Percentiles rank a stretch among this genome's conserved stretches.
Conservation (phyloP, 305 asterid genomes). For the Solanum hybrid region DNA sequence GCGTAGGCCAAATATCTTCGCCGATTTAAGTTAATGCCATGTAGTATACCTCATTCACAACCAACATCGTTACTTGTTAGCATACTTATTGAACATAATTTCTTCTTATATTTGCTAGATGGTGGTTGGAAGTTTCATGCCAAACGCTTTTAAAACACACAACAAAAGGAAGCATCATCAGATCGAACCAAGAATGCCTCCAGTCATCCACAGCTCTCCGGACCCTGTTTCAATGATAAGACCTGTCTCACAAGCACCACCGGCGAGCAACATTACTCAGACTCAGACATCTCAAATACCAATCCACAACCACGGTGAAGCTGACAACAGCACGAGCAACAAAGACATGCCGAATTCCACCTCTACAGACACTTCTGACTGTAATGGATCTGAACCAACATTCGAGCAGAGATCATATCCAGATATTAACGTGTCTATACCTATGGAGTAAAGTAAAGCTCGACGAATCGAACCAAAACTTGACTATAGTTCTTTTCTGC, state of each 20-base stretch:
- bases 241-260: constrained; percentile 56
- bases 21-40: not conserved
- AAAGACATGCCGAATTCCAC: constrained; percentile 42
- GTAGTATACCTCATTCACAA: not conserved
- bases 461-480: not conserved
- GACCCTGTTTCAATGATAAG: constrained; percentile 39
- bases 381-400: constrained; percentile 46
- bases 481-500: not conserved
- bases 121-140: constrained; percentile 75
- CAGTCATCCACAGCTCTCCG: constrained; percentile 25
- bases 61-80: not conserved
- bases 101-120: constrained; percentile 28
- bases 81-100: not conserved
- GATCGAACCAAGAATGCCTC: constrained; percentile 25
- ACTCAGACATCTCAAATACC: constrained; percentile 28
- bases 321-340: constrained; percentile 31
- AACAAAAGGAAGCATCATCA: constrained; percentile 33
- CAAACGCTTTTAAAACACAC: constrained; percentile 32
- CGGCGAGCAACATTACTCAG: constrained; percentile 23
- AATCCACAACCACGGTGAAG: constrained; percentile 32
- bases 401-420: constrained; percentile 55
- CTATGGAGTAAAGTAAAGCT: constrained; percentile 31
- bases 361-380: constrained; percentile 41
- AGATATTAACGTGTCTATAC: constrained; percentile 60
- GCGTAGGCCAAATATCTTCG: not conserved